These are phyloP conservation scores for Emydomyces testavorans DNA, from an alignment of 2,329 filamentous ascomycete species.

Conservation along the genomic window DNA sequence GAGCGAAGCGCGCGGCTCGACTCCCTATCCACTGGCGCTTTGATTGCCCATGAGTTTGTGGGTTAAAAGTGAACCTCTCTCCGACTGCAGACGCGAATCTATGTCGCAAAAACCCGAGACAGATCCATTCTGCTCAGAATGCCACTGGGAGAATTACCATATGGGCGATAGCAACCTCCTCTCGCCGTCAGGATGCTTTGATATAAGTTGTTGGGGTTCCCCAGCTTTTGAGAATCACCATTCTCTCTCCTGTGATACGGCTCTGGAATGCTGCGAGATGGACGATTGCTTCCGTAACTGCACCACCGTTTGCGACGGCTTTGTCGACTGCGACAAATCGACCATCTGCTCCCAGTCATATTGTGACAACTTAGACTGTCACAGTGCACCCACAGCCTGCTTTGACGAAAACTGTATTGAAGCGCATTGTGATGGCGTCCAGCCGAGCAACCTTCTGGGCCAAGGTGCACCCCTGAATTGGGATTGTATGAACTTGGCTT, in stretches of 20 bases:
- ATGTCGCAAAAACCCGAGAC: slow-evolving; percentile 12
- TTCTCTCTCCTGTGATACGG: slow-evolving; percentile 20
- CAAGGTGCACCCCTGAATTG: slow-evolving; percentile 11
- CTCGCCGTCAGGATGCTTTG: slow-evolving; percentile 18
- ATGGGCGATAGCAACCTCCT: slow-evolving; percentile 25
- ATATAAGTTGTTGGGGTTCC: slow-evolving; percentile 23
- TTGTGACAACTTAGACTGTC: slow-evolving; percentile 23
- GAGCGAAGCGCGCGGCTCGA: background rate
- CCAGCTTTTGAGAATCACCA: slow-evolving; percentile 22
- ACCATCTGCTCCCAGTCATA: slow-evolving; percentile 29
- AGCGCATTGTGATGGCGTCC: slow-evolving; percentile 6
- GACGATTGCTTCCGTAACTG: slow-evolving; percentile 31
- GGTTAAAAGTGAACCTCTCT: background rate
- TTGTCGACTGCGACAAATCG: slow-evolving; percentile 31
- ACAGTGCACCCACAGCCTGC: slow-evolving; percentile 27
- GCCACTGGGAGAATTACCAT: slow-evolving; percentile 32
- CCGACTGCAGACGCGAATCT: background rate
- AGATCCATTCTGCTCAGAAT: slow-evolving; percentile 32
- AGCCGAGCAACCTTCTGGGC: background rate
- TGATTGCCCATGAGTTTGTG: background rate
- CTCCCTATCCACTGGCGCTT: too few relatives aligned
- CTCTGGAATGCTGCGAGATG: slow-evolving; percentile 28
- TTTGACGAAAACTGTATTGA: slow-evolving; percentile 28
- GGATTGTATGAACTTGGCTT: slow-evolving; percentile 8
- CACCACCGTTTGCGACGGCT: slow-evolving; percentile 33